Evolutionary conservation across 1,139 yeast species (phyloP), one percentile per base, ranked within the genome.

Genomic region (Saccharomycopsis phalli): DNA sequence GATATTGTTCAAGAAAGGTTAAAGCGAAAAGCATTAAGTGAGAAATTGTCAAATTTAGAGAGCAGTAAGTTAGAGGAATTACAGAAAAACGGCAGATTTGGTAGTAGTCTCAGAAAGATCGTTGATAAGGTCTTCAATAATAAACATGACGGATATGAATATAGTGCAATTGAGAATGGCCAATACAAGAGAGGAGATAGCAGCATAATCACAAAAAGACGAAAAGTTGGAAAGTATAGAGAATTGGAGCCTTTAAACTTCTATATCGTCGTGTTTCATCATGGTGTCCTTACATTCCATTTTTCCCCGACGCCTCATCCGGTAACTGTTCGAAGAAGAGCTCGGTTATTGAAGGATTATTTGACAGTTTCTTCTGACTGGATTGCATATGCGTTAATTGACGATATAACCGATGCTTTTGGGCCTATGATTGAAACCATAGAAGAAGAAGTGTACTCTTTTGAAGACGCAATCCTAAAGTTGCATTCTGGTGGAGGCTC

Each of bases 301-400:
- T 87, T 86, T 60, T 79, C 88, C 10, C 87, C 95, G 5, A 86
- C 97, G 0, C 95, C 96, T 1, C 98, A 91, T 58, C 94, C 97
- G 0, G 83, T 87, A 42, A 91, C 91, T 56, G 98, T 91, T 30
- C 73, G 98, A 52, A 73, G 97, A 57, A 75, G 98, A 54, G 94
- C 94, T 0, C 68, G 98, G 44, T 65, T 91, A 49, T 68, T 91
- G 49, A 72, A 81, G 48, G 98, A 91, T 57, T 91, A 88, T 54
- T 67, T 91, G 48, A 83, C 84, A 2, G 95, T 91, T 4, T 76
- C 93, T 1, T 77, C 96, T 0, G 98, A 91, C 59, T 91, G 98
- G 98, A 81, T 91, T 37, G 91, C 95, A 2, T 91, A 91, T 62
- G 98, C 98, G 0, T 66, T 91, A 49, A 87, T 91, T 54, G 98